Evolutionary conservation across 805 yeast species (phyloP).

Genomic region (Hanseniaspora lachancei): DNA sequence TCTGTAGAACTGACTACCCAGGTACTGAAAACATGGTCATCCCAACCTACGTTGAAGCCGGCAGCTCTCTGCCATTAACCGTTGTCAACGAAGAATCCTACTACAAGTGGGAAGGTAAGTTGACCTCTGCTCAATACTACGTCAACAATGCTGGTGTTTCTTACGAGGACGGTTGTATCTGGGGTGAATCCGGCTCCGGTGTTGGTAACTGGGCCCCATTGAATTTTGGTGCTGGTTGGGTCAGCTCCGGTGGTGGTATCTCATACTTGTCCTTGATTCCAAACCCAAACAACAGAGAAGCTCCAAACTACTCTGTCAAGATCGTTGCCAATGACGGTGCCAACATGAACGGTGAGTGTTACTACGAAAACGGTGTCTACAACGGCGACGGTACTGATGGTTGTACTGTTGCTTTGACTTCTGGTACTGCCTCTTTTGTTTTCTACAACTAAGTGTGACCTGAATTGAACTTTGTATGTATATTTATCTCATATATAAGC

Average conservation of each 20-base stretch:
- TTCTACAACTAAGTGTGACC: constrained; percentile 33
- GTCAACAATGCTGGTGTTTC: constrained; percentile 94
- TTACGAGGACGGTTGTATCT: constrained; percentile 79
- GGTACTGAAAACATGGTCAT: constrained; percentile 98
- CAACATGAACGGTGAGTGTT: constrained; percentile 59
- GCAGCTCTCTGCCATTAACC: constrained; percentile 50
- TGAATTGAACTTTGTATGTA: neutral
- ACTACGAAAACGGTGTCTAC: constrained; percentile 65
- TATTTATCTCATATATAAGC: neutral
- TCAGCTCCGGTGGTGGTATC: constrained; percentile 37
- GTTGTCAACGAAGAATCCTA: constrained; percentile 68
- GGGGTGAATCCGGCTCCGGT: constrained; percentile 73
- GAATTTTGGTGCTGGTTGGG: constrained; percentile 82
- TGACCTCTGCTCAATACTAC: constrained; percentile 90
- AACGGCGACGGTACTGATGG: constrained; percentile 58
- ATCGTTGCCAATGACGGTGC: constrained; percentile 61
- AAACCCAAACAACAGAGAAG: constrained; percentile 71
- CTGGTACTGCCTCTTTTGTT: constrained; percentile 75
- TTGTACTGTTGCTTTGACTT: constrained; percentile 82
- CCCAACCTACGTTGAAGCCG: constrained; percentile 72
- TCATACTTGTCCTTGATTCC: constrained; percentile 85
- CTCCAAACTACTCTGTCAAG: constrained; percentile 62
- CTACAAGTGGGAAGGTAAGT: constrained; percentile 68
- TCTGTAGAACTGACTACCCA: constrained; percentile 98
- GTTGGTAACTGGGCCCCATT: constrained; percentile 98